phyloP scores from a whole-genome alignment of 345 rosid genomes.

The Moringa oleifera region DNA sequence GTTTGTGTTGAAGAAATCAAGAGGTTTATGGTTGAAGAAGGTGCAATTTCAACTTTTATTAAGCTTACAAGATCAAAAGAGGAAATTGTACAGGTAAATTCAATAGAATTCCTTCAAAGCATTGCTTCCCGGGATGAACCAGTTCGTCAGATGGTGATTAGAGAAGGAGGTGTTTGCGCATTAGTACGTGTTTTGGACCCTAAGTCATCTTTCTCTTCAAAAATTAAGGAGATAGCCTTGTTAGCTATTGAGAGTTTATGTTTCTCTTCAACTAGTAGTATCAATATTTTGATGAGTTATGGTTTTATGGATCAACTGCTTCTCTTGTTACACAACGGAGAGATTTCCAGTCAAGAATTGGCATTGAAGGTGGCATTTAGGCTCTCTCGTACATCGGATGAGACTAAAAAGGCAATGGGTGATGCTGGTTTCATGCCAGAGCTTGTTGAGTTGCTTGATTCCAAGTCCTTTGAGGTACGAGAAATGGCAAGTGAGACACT shows the following conservation, averaged over 20 bases:
- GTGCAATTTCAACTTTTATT: constrained; percentile 47
- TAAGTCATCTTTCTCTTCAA: constrained; percentile 34
- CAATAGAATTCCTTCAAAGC: constrained; percentile 58
- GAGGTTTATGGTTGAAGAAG: constrained; percentile 79
- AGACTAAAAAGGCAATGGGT: constrained; percentile 61
- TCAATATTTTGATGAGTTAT: constrained; percentile 35
- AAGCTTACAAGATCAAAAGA: constrained; percentile 63
- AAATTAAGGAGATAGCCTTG: constrained; percentile 58
- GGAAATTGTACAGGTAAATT: constrained; percentile 66
- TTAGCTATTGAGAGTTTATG: constrained; percentile 69
- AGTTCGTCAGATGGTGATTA: constrained; percentile 41
- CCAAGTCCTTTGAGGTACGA: constrained; percentile 68
- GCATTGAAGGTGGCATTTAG: constrained; percentile 61
- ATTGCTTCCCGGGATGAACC: constrained; percentile 63
- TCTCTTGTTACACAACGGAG: constrained; percentile 51
- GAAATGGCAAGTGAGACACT: constrained; percentile 77
- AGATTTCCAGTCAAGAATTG: constrained; percentile 69
- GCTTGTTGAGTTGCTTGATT: constrained; percentile 63
- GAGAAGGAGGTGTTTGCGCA: constrained; percentile 61
- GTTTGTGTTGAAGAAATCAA: constrained; percentile 80
- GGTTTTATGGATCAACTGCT: constrained; percentile 59
- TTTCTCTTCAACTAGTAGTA: constrained; percentile 42
- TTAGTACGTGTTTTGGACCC: constrained; percentile 63
- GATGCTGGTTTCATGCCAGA: constrained; percentile 81
- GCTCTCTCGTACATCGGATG: constrained; percentile 61